phyloP scores from a whole-genome alignment of 2,329 filamentous ascomycete genomes.

The Nigrospora osmanthi region DNA sequence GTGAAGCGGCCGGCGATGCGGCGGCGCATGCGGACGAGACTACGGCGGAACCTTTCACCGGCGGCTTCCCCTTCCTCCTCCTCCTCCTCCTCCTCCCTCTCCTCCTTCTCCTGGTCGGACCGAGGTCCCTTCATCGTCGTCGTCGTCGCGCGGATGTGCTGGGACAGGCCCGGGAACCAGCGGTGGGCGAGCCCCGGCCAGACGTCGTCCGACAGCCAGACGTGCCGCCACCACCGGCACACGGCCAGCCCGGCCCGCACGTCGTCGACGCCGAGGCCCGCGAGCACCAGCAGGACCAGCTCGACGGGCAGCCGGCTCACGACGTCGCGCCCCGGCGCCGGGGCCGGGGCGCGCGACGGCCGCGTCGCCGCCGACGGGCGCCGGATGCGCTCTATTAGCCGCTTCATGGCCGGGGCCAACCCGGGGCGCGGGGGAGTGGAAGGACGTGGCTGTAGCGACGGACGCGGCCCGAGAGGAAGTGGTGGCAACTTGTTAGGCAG shows the following conservation, averaged over 20 bases:
- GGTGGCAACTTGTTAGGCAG: no score
- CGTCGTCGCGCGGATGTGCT: constrained; percentile 11
- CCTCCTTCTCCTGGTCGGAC: background rate
- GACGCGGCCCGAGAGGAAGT: no score
- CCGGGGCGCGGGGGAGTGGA: no score
- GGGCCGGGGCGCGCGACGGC: no score
- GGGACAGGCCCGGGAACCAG: constrained; percentile 17
- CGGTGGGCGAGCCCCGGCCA: constrained; percentile 18
- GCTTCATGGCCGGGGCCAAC: no score
- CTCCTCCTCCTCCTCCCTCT: no score
- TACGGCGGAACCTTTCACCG: constrained; percentile 14
- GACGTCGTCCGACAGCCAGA: constrained; percentile 20
- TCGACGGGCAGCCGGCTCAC: constrained; percentile 20
- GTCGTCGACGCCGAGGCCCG: constrained; percentile 14
- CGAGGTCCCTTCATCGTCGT: constrained; percentile 5
- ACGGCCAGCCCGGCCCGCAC: constrained; percentile 12
- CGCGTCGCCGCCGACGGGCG: no score
- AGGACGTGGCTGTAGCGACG: no score
- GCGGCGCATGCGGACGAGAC: constrained; percentile 11
- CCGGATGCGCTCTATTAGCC: no score
- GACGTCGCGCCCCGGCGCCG: background rate
- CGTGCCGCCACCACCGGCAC: constrained; percentile 11
- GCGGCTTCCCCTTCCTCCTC: background rate
- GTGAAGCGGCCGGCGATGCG: constrained; percentile 15
- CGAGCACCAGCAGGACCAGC: constrained; percentile 16